Percentiles rank a stretch among this genome's conserved stretches.
Conservation (phyloP, 164 flowering plant species). For the Vitis labrusca region DNA sequence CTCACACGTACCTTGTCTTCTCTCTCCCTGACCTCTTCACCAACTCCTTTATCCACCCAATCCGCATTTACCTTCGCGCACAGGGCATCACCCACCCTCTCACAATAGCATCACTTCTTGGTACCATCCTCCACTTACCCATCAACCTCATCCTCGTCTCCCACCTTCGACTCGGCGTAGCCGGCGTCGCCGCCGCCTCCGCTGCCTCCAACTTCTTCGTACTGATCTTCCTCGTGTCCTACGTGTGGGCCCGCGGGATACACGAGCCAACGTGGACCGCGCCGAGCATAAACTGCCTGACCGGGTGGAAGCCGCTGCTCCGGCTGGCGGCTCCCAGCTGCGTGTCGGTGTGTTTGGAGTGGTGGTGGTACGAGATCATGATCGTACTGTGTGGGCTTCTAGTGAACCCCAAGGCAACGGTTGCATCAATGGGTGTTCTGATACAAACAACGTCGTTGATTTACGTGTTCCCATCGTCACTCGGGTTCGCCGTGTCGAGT, state of each 20-base stretch:
- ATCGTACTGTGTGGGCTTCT: slow-evolving; percentile 78
- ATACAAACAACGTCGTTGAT: slow-evolving; percentile 87
- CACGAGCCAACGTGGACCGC: slow-evolving; percentile 54
- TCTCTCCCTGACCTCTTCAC: slow-evolving; percentile 80
- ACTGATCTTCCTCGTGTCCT: slow-evolving; percentile 33
- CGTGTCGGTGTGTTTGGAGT: slow-evolving; percentile 86
- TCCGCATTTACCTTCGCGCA: slow-evolving; percentile 90
- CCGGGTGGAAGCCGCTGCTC: slow-evolving; percentile 75
- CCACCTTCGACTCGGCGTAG: slow-evolving; percentile 50
- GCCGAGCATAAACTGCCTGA: slow-evolving; percentile 59
- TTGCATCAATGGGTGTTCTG: slow-evolving; percentile 89
- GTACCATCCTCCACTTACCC: slow-evolving; percentile 61
- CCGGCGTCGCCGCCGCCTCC: slow-evolving; percentile 76
- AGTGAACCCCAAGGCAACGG: slow-evolving; percentile 60
- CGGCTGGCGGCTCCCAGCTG: slow-evolving; percentile 83
- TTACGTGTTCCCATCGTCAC: slow-evolving; percentile 83
- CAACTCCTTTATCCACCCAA: slow-evolving; percentile 79
- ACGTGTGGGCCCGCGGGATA: slow-evolving; percentile 39
- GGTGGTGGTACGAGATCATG: slow-evolving; percentile 99
- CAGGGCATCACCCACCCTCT: slow-evolving; percentile 85
- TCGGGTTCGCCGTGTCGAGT: slow-evolving; percentile 83
- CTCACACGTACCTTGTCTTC: slow-evolving; percentile 64
- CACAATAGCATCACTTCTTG: slow-evolving; percentile 65
- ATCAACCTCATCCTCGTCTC: slow-evolving; percentile 48
- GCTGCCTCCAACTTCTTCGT: slow-evolving; percentile 53